These are phyloP conservation scores for Mucor piriformis DNA, from an alignment of 371 early-diverging fungal species.

Conservation along the genomic window DNA sequence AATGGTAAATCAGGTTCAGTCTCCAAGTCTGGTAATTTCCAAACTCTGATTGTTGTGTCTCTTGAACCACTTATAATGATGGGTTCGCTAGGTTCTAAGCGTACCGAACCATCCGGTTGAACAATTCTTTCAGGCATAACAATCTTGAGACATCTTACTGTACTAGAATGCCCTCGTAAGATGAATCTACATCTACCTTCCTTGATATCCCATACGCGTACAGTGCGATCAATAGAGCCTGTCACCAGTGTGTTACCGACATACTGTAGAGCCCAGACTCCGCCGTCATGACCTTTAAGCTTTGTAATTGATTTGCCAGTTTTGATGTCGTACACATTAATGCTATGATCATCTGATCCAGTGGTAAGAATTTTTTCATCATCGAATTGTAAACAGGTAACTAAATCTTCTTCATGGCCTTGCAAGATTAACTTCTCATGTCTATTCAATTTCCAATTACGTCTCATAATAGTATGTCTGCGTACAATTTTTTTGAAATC, in stretches of 20 bases:
- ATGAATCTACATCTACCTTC: conserved; percentile 85
- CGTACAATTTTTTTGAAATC: conserved; percentile 79
- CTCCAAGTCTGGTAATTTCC: conserved; percentile 84
- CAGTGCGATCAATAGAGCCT: conserved; percentile 97
- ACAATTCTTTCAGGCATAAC: conserved; percentile 71
- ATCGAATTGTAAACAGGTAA: conserved; percentile 95
- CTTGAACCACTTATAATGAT: conserved; percentile 96
- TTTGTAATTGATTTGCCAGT: conserved; percentile 72
- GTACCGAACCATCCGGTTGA: conserved; percentile 37
- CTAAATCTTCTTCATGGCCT: conserved; percentile 80
- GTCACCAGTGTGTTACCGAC: conserved; percentile 88
- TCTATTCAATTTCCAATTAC: conserved; percentile 82
- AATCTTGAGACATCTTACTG: conserved; percentile 94
- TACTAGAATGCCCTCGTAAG: conserved; percentile 94
- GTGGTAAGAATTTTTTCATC: conserved; percentile 84
- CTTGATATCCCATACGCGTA: conserved; percentile 96
- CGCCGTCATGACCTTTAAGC: conserved; percentile 94
- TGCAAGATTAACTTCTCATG: conserved; percentile 76
- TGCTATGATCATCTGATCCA: conserved; percentile 88
- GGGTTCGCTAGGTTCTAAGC: conserved; percentile 68
- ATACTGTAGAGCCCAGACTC: conserved; percentile 98
- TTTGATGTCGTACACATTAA: conserved; percentile 85
- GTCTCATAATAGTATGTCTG: conserved; percentile 75
- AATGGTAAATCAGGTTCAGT: conserved; percentile 51
- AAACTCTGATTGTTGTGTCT: conserved; percentile 94